Evolutionary conservation across 768 basidiomycete species (phyloP).

Genomic region (Suillus clintonianus): DNA sequence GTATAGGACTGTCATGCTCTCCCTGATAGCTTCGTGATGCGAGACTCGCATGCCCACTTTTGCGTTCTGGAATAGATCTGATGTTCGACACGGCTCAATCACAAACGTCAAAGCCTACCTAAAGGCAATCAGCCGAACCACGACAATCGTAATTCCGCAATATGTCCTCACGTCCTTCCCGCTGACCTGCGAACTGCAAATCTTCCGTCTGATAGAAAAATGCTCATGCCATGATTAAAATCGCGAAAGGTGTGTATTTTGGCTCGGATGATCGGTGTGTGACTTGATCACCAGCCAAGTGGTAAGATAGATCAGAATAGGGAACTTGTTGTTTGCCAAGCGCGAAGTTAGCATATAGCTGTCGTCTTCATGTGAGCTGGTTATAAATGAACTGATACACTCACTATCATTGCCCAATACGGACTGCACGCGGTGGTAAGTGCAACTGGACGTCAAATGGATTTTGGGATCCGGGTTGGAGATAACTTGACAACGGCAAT

Average conservation of each 20-base stretch:
- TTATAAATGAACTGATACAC: not conserved
- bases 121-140: not conserved
- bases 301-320: not conserved
- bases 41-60: not conserved
- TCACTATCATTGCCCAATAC: not conserved
- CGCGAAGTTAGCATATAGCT: not conserved
- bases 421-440: not conserved
- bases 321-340: not conserved
- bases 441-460: not conserved
- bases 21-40: not conserved
- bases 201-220: not conserved
- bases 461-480: not conserved
- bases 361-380: not conserved
- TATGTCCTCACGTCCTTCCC: not conserved
- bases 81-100: not conserved
- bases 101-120: not conserved
- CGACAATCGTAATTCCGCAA: not conserved
- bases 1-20: not conserved
- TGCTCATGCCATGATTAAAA: not conserved
- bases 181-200: not conserved
- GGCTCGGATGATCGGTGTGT: not conserved
- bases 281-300: not conserved
- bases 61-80: not conserved
- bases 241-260: not conserved
- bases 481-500: not conserved